A percentile compares a stretch with the other conserved stretches of the same genome.
phyloP scores from a whole-genome alignment of 2,329 filamentous ascomycete genomes.

The Fusarium chaquense region DNA sequence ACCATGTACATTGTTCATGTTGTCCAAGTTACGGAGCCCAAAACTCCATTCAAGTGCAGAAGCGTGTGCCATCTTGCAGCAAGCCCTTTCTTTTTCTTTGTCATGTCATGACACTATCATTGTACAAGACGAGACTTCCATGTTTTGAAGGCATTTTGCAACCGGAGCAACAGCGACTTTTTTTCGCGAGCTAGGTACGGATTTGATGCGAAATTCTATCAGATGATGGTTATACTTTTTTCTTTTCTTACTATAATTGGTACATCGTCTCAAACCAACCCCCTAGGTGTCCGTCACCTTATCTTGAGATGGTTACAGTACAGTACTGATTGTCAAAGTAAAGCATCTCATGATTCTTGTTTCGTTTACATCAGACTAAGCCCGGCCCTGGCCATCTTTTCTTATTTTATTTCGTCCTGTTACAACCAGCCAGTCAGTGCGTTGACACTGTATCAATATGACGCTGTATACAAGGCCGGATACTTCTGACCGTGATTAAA shows the following conservation, averaged over 20 bases:
- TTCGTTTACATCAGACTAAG: constrained; percentile 25
- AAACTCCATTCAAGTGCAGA: constrained; percentile 43
- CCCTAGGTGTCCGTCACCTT: constrained; percentile 13
- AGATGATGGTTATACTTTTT: constrained; percentile 6
- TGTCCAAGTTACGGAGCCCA: constrained; percentile 38
- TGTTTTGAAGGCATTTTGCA: constrained; percentile 36
- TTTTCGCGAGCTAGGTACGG: constrained; percentile 14
- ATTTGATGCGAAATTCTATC: constrained; percentile 6
- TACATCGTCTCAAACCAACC: constrained; percentile 19
- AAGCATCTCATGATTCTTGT: constrained; percentile 37
- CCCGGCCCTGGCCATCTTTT: not conserved
- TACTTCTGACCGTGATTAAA: constrained; percentile 6
- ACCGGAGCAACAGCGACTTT: constrained; percentile 24
- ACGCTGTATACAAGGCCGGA: constrained; percentile 32
- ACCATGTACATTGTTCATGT: constrained; percentile 31
- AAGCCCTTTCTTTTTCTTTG: not conserved
- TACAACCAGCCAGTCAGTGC: constrained; percentile 7
- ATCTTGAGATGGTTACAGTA: constrained; percentile 23
- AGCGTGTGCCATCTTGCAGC: constrained; percentile 31
- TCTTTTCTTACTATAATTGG: constrained; percentile 22
- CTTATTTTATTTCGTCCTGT: not conserved
- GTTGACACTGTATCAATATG: constrained; percentile 30
- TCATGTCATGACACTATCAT: constrained; percentile 17
- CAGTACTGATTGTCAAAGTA: constrained; percentile 3
- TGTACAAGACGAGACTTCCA: constrained; percentile 33